A percentile compares a stretch with the other conserved stretches of the same genome.
Evolutionary conservation across 2,329 filamentous ascomycete species (phyloP).

Genomic region (Fusarium cyanostomum): DNA sequence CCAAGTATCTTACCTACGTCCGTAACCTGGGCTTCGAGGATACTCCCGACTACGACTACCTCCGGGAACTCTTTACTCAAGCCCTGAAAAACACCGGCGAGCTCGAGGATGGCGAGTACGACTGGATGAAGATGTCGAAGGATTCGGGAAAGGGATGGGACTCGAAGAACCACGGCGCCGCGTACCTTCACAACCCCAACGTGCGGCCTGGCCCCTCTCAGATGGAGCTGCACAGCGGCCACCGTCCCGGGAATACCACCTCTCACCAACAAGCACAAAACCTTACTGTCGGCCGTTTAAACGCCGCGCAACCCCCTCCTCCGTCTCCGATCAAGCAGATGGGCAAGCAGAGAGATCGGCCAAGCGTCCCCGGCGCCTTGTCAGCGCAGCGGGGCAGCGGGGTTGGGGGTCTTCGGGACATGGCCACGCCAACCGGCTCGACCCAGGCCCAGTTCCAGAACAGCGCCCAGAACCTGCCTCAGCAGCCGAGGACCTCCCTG

Average conservation of each 20-base stretch:
- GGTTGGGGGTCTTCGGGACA: slow-evolving; percentile 77
- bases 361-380: slow-evolving; percentile 79
- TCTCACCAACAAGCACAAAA: slow-evolving; percentile 69
- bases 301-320: slow-evolving; percentile 90
- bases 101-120: slow-evolving; percentile 97
- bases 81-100: slow-evolving; percentile 94
- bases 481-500: slow-evolving; percentile 69
- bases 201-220: slow-evolving; percentile 82
- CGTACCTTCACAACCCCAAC: slow-evolving; percentile 78
- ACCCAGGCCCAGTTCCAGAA: slow-evolving; percentile 97
- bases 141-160: slow-evolving; percentile 89
- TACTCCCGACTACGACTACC: slow-evolving; percentile 97
- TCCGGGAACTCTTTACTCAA: slow-evolving; percentile 95
- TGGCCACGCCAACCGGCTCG: slow-evolving; percentile 85
- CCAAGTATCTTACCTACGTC: slow-evolving; percentile 96
- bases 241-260: slow-evolving; percentile 71
- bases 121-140: slow-evolving; percentile 98
- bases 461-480: slow-evolving; percentile 87
- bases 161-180: slow-evolving; percentile 71
- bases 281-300: slow-evolving; percentile 88
- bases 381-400: slow-evolving; percentile 80
- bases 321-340: slow-evolving; percentile 85
- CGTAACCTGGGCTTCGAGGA: slow-evolving; percentile 98
- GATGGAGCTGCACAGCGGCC: slow-evolving; percentile 82
- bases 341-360: slow-evolving; percentile 78